These are phyloP conservation scores for Zelopaecilomyces penicillatus DNA, from an alignment of 2,329 filamentous ascomycete genomes.

Conservation along the genomic window DNA sequence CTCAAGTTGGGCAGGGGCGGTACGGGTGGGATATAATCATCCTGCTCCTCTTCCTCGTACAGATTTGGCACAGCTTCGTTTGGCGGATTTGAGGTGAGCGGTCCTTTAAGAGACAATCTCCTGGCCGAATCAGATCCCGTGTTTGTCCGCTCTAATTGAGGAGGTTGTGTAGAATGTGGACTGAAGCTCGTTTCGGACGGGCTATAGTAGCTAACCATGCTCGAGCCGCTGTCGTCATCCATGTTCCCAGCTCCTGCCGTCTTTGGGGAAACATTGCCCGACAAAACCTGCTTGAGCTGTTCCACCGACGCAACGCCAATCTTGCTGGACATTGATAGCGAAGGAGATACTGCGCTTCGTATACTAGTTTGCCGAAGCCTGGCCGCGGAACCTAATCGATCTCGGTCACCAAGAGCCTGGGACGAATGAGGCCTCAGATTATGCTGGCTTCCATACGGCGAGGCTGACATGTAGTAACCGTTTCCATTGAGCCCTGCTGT, in stretches of 20 bases:
- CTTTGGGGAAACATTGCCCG: constrained; percentile 38
- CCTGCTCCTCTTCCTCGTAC: constrained; percentile 21
- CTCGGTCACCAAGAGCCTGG: constrained; percentile 25
- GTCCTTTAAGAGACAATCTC: constrained; percentile 31
- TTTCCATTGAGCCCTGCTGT: constrained; percentile 30
- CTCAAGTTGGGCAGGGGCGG: constrained; percentile 41
- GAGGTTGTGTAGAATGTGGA: constrained; percentile 17
- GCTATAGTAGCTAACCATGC: constrained; percentile 60
- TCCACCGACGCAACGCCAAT: constrained; percentile 52
- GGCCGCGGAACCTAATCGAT: constrained; percentile 24
- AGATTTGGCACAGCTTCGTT: constrained; percentile 20
- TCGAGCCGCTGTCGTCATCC: constrained; percentile 54
- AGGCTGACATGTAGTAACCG: constrained; percentile 29
- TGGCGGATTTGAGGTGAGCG: constrained; percentile 36
- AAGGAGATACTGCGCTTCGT: constrained; percentile 41
- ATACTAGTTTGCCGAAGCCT: constrained; percentile 47
- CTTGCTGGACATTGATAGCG: constrained; percentile 34
- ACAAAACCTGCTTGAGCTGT: constrained; percentile 54
- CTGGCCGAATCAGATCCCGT: constrained; percentile 21
- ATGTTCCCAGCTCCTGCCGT: constrained; percentile 27
- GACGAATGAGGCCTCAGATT: constrained; percentile 43
- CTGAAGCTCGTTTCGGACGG: constrained; percentile 60
- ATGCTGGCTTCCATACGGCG: constrained; percentile 41
- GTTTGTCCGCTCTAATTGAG: constrained; percentile 21
- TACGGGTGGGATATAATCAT: constrained; percentile 43